These are phyloP conservation scores for Volvox reticuliferus DNA, from an alignment of 139 green algal species.

Conservation along the genomic window DNA sequence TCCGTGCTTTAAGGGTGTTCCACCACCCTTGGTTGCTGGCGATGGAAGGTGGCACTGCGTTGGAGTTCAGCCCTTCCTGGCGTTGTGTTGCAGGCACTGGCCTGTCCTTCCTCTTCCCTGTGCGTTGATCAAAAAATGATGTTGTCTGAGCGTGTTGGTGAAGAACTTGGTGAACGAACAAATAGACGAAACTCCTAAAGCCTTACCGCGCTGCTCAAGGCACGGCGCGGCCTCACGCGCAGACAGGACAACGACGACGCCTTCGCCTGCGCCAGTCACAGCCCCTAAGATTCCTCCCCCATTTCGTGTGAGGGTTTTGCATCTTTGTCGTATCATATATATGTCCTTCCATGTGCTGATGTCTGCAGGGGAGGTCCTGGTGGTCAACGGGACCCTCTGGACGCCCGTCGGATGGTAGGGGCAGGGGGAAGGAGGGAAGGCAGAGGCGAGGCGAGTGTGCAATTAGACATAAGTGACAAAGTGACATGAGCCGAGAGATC, in stretches of 20 bases:
- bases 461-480: no score
- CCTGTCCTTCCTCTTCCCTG: no score
- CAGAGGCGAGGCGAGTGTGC: no score
- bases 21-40: no score
- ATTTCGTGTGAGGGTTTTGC: not conserved
- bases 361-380: not conserved
- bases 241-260: not conserved
- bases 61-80: no score
- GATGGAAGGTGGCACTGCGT: no score
- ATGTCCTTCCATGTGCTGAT: not conserved
- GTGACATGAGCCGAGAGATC: no score
- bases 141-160: not conserved
- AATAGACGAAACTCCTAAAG: no score
- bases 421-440: not conserved
- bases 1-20: no score
- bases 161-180: no score
- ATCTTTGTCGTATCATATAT: not conserved
- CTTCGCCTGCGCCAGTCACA: not conserved
- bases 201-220: not conserved
- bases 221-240: not conserved
- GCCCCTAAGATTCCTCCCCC: not conserved
- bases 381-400: conserved; percentile 41
- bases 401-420: conserved; percentile 31
- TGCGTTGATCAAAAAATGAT: no score
- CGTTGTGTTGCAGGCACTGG: no score